A percentile compares a stretch with the other conserved stretches of the same genome.
These are phyloP conservation scores for Tricholoma bakamatsutake DNA, from an alignment of 768 basidiomycete species.

Conservation along the genomic window DNA sequence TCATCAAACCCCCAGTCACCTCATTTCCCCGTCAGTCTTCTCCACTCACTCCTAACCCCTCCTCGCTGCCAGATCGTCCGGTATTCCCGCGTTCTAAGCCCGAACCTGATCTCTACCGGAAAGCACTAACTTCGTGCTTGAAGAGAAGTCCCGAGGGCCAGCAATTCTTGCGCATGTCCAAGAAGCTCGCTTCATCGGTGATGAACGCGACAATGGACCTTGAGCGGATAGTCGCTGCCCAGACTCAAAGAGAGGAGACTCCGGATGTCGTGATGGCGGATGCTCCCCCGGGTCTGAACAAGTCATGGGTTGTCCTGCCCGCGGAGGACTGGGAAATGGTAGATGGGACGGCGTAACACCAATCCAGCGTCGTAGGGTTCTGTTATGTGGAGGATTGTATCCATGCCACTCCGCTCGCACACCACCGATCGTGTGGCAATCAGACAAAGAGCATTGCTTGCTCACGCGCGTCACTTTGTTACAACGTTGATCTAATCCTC, in stretches of 20 bases:
- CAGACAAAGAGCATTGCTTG: neutral
- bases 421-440: neutral
- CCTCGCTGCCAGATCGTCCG: constrained; percentile 39
- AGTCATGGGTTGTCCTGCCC: constrained; percentile 43
- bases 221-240: constrained; percentile 42
- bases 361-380: too few species aligned
- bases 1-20: constrained; percentile 17
- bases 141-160: constrained; percentile 52
- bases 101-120: constrained; percentile 56
- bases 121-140: constrained; percentile 56
- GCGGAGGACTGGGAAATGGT: constrained; percentile 59
- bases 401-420: neutral
- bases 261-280: constrained; percentile 34
- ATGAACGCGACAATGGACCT: constrained; percentile 56
- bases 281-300: constrained; percentile 23
- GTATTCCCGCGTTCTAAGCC: constrained; percentile 53
- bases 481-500: neutral
- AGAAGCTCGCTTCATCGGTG: constrained; percentile 55
- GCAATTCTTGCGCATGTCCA: constrained; percentile 62
- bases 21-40: constrained; percentile 35
- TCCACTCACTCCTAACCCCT: constrained; percentile 41
- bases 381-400: neutral
- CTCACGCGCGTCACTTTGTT: neutral
- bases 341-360: constrained; percentile 29
- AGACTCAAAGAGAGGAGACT: constrained; percentile 14